phyloP scores from a whole-genome alignment of 176 grass and related monocot genomes.

The Phyllostachys edulis region DNA sequence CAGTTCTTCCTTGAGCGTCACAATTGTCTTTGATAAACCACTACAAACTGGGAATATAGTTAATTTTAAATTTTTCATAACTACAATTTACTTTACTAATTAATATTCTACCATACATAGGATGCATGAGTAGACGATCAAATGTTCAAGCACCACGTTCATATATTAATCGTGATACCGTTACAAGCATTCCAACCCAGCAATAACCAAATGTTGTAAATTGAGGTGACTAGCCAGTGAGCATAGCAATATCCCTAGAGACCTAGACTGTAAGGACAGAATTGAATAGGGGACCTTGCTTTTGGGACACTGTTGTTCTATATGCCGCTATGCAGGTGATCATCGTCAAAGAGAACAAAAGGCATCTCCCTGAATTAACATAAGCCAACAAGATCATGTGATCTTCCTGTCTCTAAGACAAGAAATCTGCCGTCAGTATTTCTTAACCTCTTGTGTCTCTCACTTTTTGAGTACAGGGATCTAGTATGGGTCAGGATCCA shows the following conservation, averaged over 20 bases:
- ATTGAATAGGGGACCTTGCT: not conserved
- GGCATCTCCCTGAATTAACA: not conserved
- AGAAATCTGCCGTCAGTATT: not conserved
- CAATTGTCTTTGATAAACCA: not conserved
- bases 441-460: not conserved
- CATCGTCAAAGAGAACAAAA: slow-evolving; percentile 9
- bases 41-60: not conserved
- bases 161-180: not conserved
- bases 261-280: not conserved
- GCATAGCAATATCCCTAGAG: not conserved
- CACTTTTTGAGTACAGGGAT: slow-evolving; percentile 17
- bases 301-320: not conserved
- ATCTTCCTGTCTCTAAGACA: not conserved
- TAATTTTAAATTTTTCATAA: not conserved
- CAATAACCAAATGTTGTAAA: too few species aligned
- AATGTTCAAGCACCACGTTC: not conserved
- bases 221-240: not conserved
- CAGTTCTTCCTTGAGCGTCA: too few species aligned
- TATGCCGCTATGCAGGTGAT: not conserved
- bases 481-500: not conserved
- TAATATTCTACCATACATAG: not conserved
- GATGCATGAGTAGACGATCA: not conserved
- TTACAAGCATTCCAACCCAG: not conserved
- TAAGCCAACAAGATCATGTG: slow-evolving; percentile 19
- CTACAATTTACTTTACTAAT: not conserved